Evolutionary conservation across 805 yeast genomes (phyloP), one percentile per base, ranked within the genome.

Genomic region (Millerozyma miso): DNA sequence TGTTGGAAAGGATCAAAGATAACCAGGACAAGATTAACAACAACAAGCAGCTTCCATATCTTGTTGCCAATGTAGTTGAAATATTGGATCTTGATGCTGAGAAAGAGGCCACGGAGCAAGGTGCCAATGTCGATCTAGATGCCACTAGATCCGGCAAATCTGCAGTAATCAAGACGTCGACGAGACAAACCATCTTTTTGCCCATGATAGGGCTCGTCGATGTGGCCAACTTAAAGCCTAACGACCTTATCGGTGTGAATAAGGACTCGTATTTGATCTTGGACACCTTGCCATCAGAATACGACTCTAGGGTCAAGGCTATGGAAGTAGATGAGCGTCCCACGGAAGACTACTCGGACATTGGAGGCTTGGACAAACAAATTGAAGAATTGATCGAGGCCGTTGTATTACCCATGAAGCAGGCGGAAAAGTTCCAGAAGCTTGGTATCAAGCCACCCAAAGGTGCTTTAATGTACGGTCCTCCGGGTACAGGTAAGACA

Each of bases 271-370:
- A 90, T 60, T 76, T 93, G 52, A 85, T 93, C 41, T 75, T 93
- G 54, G 99, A 93, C 67, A 89, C 95, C 5, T 74, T 93, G 51
- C 99, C 99, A 8, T 89, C 97, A 2, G 99, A 93, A 67, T 93
- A 93, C 61, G 99, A 93, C 65, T 85, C 95, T 42, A 79, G 99
- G 56, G 99, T 93, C 40, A 93, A 93, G 69, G 98, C 98, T 10
- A 88, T 93, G 99, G 99, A 93, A 65, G 99, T 93, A 40, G 99
- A 93, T 62, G 99, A 93, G 69, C 90, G 91, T 61, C 99, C 99
- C 46, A 85, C 96, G 1, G 99, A 93, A 64, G 88, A 96, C 8
- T 93, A 93, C 60, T 83, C 95, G 1, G 99, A 93, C 63, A 95
- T 93, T 54, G 99, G 99, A 60, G 99, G 99, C 8, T 75, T 93